Base-by-base conservation (phyloP, 148 eudicot genomes). In the Heliamphora exappendiculata region DNA sequence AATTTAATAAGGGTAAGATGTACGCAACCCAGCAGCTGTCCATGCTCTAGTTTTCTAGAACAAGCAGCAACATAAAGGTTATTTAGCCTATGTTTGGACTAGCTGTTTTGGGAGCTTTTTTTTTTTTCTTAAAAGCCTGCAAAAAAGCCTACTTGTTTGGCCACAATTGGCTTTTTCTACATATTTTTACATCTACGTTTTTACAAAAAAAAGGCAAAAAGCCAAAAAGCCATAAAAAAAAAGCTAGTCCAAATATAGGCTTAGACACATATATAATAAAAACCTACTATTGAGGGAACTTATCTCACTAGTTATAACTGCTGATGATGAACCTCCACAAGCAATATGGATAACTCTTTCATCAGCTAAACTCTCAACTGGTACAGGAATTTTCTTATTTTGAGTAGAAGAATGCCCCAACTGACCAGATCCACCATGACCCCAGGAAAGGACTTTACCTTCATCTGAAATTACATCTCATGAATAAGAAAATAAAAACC, bases 361-460 rank as follows among this genome's bases (percentile, higher is more conserved):
- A 77, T 87, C 84, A 73, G 93, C 90, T 75, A 95, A 79, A 66
- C 88, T 89, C 84, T 91, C 97, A 66, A 95, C 74, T 22, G 71
- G 78, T 65, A 82, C 69, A 69, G 98, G 98, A 55, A 88, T 82
- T 80, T 87, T 89, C 79, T 86, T 88, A 80, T 74, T 95, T 73
- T 92, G 87, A 59, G 81, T 86, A 66, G 97, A 87, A 78, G 86
- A 86, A 86, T 92, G 87, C 26, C 98, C 98, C 86, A 95, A 83
- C 83, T 92, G 97, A 75, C 98, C 98, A 75, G 87, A 94, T 50
- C 98, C 94, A n/a, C 98, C 98, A 82, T 92, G 92, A 70, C 98
- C 98, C 98, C 98, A 95, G 3, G 98, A 95, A 42, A 88, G 76
- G 66, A 95, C 98, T 81, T 89, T 85, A 37, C 96, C 98, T 29